Evolutionary conservation across 208 protist species (phyloP).

Genomic region (Leptomonas pyrrhocoris): DNA sequence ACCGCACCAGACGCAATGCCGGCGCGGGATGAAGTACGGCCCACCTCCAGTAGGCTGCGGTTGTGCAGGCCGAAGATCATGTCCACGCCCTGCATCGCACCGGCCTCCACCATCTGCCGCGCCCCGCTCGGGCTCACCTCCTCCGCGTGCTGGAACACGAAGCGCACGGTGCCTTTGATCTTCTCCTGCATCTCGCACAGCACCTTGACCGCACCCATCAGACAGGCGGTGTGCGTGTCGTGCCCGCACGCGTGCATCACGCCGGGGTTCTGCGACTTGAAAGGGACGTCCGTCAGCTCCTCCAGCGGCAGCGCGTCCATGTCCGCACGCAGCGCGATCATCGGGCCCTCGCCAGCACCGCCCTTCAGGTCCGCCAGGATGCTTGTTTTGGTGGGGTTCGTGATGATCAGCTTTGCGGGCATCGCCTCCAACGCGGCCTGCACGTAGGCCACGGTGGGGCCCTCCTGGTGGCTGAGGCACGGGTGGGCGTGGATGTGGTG

Average conservation of each 20-base stretch:
- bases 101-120: slow-evolving; percentile 46
- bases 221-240: slow-evolving; percentile 64
- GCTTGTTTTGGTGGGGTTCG: slow-evolving; percentile 38
- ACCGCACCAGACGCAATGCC: slow-evolving; percentile 53
- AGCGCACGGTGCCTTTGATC: slow-evolving; percentile 68
- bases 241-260: too few relatives aligned
- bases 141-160: too few relatives aligned
- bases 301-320: too few relatives aligned
- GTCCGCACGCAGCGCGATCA: too few relatives aligned
- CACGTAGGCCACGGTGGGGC: slow-evolving; percentile 60
- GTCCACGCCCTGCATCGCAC: slow-evolving; percentile 50
- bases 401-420: slow-evolving; percentile 34
- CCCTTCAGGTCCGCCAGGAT: slow-evolving; percentile 59
- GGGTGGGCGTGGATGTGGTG: too few relatives aligned
- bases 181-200: slow-evolving; percentile 49
- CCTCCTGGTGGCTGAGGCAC: slow-evolving; percentile 55
- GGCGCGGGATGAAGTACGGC: slow-evolving; percentile 20
- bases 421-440: slow-evolving; percentile 39
- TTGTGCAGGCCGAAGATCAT: slow-evolving; percentile 66
- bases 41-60: slow-evolving; percentile 21
- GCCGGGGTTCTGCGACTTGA: too few relatives aligned
- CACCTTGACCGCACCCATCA: slow-evolving; percentile 60
- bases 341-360: too few relatives aligned
- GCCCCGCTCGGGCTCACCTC: slow-evolving; percentile 60
- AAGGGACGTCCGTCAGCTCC: too few relatives aligned